Conservation (phyloP, 345 rosid species). For the Eucalyptus cloeziana region DNA sequence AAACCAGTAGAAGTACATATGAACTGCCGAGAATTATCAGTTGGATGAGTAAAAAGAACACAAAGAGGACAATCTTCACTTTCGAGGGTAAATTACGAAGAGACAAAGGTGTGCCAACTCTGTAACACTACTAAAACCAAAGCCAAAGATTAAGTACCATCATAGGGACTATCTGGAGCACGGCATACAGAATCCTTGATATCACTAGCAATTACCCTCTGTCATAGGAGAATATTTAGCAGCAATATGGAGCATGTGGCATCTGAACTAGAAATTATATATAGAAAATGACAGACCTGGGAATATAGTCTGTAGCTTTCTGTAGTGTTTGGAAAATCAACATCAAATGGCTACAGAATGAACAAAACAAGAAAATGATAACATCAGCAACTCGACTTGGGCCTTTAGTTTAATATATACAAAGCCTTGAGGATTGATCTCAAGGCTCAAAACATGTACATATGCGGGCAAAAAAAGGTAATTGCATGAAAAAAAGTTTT, state of each 20-base stretch:
- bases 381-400: neutral
- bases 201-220: conserved; percentile 94
- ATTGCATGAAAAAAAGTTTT: neutral
- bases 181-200: conserved; percentile 95
- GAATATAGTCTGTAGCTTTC: conserved; percentile 89
- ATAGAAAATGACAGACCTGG: conserved; percentile 45
- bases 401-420: neutral
- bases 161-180: conserved; percentile 96
- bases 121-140: neutral
- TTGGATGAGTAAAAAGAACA: neutral
- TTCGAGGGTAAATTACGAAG: neutral
- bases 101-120: neutral
- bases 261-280: neutral
- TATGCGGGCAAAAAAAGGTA: neutral
- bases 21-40: neutral
- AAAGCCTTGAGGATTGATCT: neutral
- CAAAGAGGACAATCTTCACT: neutral
- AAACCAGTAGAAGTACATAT: neutral
- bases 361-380: neutral
- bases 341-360: conserved; percentile 11
- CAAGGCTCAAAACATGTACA: neutral
- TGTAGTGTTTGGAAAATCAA: conserved; percentile 70
- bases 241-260: neutral
- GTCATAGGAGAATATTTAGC: conserved; percentile 15
- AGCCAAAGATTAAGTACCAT: conserved; percentile 31